Percentiles rank a stretch among this genome's conserved stretches.
phyloP scores from a whole-genome alignment of 1,284 basidiomycete species.

The Tilletia caries region DNA sequence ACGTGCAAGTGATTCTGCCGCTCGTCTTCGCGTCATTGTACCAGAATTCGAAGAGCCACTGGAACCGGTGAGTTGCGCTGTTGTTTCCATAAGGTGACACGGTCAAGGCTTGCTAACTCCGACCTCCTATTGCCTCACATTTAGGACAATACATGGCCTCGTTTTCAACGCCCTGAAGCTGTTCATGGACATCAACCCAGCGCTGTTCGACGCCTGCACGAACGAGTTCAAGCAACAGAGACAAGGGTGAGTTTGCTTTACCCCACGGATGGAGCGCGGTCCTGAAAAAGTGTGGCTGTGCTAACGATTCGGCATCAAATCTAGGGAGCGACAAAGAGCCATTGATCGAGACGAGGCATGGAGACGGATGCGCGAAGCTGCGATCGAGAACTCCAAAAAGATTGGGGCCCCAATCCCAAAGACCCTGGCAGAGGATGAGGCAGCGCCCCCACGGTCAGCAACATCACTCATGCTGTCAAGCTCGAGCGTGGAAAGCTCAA shows the following conservation, averaged over 20 bases:
- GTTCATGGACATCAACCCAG: conserved; percentile 98
- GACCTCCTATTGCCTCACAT: conserved; percentile 15
- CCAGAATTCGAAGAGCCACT: conserved; percentile 93
- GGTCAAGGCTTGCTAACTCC: background rate
- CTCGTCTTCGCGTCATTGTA: conserved; percentile 98
- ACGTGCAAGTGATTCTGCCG: conserved; percentile 81
- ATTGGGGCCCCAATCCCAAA: conserved; percentile 39
- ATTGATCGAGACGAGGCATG: conserved; percentile 46
- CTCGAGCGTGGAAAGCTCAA: conserved; percentile 8
- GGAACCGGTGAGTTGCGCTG: conserved; percentile 77
- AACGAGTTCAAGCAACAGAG: conserved; percentile 88
- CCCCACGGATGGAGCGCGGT: background rate
- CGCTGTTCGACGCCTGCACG: conserved; percentile 89
- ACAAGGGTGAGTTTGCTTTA: conserved; percentile 22
- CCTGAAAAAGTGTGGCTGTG: too few relatives aligned
- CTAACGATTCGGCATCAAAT: conserved; percentile 13
- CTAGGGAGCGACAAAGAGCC: conserved; percentile 41
- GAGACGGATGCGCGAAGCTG: conserved; percentile 42
- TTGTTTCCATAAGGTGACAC: background rate
- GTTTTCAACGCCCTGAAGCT: conserved; percentile 97
- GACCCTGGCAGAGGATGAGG: conserved; percentile 36
- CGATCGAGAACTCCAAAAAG: conserved; percentile 41
- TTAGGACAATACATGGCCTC: conserved; percentile 94
- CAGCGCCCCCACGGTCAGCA: conserved; percentile 28
- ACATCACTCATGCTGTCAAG: background rate